Evolutionary conservation across 306 rosid species (phyloP), one percentile per base, ranked within the genome.

Genomic region (Macrotyloma uniflorum): DNA sequence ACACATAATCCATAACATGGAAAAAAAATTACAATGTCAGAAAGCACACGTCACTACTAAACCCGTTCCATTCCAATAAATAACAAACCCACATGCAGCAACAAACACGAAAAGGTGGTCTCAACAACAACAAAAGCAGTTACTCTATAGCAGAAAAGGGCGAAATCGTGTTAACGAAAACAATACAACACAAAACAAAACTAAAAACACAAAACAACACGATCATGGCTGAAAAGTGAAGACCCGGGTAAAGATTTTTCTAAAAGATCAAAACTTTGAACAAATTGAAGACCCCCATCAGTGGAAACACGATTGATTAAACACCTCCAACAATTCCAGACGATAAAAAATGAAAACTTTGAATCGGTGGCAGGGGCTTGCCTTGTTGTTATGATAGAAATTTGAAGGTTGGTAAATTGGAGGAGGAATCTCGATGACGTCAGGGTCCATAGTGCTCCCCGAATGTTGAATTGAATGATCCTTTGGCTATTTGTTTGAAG

Each of bases 341-440:
- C 28, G 14, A 35, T 30, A 42, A 7, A 54, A 19, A 20, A 20
- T 0, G 0, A 16, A 43, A 54, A 9, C 47, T 20, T 30, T 19
- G 51, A 57, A 67, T 9, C 8, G 53, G 23, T 16, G 35, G 20
- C 0, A 35, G 23, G 26, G 45, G n/a, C 43, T 20, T 76, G 91
- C 98, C 92, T 80, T 89, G 61, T 88, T 88, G 33, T 77, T 78
- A 19, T 81, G 78, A 12, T 51, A 71, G 33, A 80, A 67, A 28
- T 76, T 82, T 6, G 86, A 22, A 70, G 82, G n/a, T 35, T 36
- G 80, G 23, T 64, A 64, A 57, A 83, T 61, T 73, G 85, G 81
- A 49, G 95, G 89, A 15, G 88, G 69, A 47, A 86, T 80, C 80
- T 81, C 91, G n/a, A 91, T 35, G 61, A 89, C 83, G 33, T 89